Evolutionary conservation across 1,139 yeast genomes (phyloP), one percentile per base, ranked within the genome.

Genomic region (Kodamaea suecica): DNA sequence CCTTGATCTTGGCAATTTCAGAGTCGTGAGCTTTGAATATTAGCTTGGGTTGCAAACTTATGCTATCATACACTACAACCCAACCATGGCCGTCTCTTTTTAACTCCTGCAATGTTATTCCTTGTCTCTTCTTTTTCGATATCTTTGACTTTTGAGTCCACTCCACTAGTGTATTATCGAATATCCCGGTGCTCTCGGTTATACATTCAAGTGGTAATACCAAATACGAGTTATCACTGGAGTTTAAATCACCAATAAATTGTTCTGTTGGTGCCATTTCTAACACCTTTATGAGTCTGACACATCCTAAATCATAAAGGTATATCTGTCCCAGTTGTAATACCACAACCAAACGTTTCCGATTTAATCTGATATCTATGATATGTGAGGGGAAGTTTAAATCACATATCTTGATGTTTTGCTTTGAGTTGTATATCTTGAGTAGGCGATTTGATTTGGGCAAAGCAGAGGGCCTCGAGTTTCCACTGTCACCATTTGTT

Each of bases 301-400:
- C 81, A 48, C 84, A 81, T 43, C 84, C 78, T 43, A 84, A 74
- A 53, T 84, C 92, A 52, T 84, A 84, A 17, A 83, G 68, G 49
- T 77, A 80, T 8, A 84, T 74, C 43, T 82, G 84, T 33, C 82
- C 86, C 25, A 57, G 48, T 41, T 77, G 74, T 33, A 83, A 56
- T 10, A 80, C 63, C 14, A 82, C 84, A 31, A 82, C 67, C 42
- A 84, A 57, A 33, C 90, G 55, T 47, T 79, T 80, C 29, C 88
- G 62, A 54, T 83, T 84, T 63, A 84, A 69, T 42, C 76, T 74
- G 13, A 83, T 74, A 30, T 80, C 76, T 23, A 80, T 55, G 5
- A 84, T 76, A 11, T 71, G 65, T 7, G 78, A 72, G 1, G 86
- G 83, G 49, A 84, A 84, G 1, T 82, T 73, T 45, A 83, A 58